These are phyloP conservation scores for Peronosclerospora sorghi DNA, from an alignment of 352 stramenopile species.

Conservation along the genomic window DNA sequence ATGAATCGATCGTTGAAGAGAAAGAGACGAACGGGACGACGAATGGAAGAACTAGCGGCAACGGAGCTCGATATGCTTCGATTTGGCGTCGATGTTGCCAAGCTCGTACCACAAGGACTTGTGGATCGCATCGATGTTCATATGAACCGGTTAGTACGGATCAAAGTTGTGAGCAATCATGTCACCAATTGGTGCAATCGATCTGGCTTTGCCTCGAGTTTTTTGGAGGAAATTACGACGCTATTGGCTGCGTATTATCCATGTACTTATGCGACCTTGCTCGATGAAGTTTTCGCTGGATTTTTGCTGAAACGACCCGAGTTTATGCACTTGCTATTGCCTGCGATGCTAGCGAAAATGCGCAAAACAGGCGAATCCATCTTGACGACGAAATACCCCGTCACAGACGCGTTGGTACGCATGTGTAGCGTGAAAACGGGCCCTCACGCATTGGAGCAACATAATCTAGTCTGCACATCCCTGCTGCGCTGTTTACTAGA, in stretches of 20 bases:
- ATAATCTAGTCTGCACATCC: conserved; percentile 55
- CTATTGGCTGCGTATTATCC: conserved; percentile 76
- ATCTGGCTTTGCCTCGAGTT: conserved; percentile 53
- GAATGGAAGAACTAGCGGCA: conserved; percentile 6
- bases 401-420: conserved; percentile 51
- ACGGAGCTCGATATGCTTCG: conserved; percentile 39
- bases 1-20: conserved; percentile 31
- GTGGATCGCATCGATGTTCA: conserved; percentile 69
- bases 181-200: conserved; percentile 61
- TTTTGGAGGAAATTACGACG: conserved; percentile 56
- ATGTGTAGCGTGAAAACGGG: conserved; percentile 19
- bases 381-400: conserved; percentile 46
- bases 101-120: conserved; percentile 73
- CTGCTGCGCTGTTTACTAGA: conserved; percentile 69
- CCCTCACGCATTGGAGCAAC: conserved; percentile 18
- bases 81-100: conserved; percentile 62
- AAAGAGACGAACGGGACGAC: conserved; percentile 25
- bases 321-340: conserved; percentile 51
- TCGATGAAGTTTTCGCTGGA: conserved; percentile 65
- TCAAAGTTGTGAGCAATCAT: conserved; percentile 45
- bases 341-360: conserved; percentile 63
- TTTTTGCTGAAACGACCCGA: conserved; percentile 77
- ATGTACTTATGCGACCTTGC: conserved; percentile 64
- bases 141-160: conserved; percentile 39
- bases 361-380: conserved; percentile 50